phyloP scores from a whole-genome alignment of 306 rosid genomes.

The Pyrus pyrifolia region DNA sequence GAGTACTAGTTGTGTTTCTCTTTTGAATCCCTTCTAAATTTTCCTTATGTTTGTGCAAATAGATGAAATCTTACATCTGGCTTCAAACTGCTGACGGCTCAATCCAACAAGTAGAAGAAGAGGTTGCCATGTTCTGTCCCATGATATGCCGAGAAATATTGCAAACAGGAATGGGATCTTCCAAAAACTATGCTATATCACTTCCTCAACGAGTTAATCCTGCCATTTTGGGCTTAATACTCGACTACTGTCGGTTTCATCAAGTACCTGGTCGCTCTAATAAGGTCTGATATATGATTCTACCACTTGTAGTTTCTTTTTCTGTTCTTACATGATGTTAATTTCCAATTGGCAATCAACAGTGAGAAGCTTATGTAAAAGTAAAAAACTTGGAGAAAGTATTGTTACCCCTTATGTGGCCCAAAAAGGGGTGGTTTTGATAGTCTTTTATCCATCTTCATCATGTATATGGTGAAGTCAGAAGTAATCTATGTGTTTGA shows the following conservation, averaged over 20 bases:
- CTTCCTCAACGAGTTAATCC: conserved; percentile 84
- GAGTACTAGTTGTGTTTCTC: conserved; percentile 2
- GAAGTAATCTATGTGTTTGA: conserved; percentile 18
- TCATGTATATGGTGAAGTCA: conserved; percentile 4
- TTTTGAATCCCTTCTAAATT: conserved; percentile 12
- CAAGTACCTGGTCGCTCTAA: conserved; percentile 81
- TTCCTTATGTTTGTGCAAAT: conserved; percentile 25
- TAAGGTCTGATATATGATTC: conserved; percentile 43
- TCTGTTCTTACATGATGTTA: neutral
- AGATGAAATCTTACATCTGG: conserved; percentile 92
- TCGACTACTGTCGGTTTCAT: conserved; percentile 80
- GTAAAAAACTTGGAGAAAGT: neutral
- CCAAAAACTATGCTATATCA: conserved; percentile 76
- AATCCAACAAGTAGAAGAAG: conserved; percentile 86
- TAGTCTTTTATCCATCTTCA: neutral
- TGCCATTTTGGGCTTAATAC: conserved; percentile 68
- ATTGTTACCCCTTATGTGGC: neutral
- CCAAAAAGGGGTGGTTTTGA: neutral
- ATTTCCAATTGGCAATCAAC: neutral
- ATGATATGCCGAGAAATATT: conserved; percentile 75
- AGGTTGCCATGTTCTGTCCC: conserved; percentile 92
- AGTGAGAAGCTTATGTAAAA: neutral
- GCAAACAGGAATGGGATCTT: conserved; percentile 77
- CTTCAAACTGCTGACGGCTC: conserved; percentile 84
- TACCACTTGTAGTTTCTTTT: conserved; percentile 8